Evolutionary conservation across 129 eudicot species (phyloP).

Genomic region (Artemisia argyi): DNA sequence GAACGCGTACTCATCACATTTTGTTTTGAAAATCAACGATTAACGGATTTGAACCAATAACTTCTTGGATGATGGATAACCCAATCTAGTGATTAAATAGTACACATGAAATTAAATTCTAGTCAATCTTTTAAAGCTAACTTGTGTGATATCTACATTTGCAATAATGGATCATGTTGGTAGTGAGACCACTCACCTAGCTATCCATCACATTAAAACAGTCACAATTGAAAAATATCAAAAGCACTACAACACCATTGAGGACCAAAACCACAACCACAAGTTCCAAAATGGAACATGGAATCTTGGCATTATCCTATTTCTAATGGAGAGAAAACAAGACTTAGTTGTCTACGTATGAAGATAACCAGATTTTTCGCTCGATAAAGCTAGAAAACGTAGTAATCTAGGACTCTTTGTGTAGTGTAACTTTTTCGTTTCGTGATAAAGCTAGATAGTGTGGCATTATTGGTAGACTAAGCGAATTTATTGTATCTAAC

Average conservation of each 20-base stretch:
- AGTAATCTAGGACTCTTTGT: background rate
- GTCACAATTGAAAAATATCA: slow-evolving; percentile 1
- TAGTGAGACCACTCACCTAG: slow-evolving; percentile 19
- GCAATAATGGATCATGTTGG: slow-evolving; percentile 22
- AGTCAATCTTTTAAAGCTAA: background rate
- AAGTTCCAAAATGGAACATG: slow-evolving; percentile 1
- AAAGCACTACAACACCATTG: slow-evolving; percentile 16
- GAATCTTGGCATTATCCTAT: slow-evolving; percentile 6
- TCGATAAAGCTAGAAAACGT: background rate
- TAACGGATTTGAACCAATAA: too few species aligned
- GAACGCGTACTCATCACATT: too few species aligned
- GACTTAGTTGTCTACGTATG: too few species aligned
- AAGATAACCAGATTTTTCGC: background rate
- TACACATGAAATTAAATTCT: background rate
- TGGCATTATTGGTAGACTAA: background rate
- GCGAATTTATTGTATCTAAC: background rate
- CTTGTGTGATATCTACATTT: slow-evolving; percentile 19
- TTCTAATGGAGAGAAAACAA: too few species aligned
- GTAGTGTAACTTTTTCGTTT: background rate
- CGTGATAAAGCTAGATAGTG: slow-evolving; percentile 13
- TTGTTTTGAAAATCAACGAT: too few species aligned
- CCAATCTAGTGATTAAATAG: too few species aligned
- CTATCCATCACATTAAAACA: slow-evolving; percentile 15
- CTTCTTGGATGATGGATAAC: too few species aligned
- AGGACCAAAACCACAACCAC: slow-evolving; percentile 29